Conservation (phyloP, 2,329 filamentous ascomycete species). For the Ophiostoma pallidulum region DNA sequence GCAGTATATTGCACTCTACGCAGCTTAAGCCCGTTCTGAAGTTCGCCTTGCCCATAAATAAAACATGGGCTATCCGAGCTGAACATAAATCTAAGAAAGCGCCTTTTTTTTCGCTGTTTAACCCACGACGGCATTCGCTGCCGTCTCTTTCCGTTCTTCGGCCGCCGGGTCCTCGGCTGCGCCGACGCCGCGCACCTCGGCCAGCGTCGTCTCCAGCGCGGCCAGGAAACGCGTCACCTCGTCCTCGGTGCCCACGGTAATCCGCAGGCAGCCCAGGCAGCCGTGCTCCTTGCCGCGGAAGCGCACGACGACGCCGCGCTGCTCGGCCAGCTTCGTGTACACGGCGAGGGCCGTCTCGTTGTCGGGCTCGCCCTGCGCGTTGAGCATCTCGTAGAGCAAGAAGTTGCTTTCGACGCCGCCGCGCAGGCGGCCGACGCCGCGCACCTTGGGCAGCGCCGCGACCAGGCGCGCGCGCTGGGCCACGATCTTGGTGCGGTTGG, state of each 20-base stretch:
- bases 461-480: slow-evolving; percentile 70
- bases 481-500: slow-evolving; percentile 60
- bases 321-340: slow-evolving; percentile 78
- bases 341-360: slow-evolving; percentile 69
- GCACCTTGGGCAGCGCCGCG: slow-evolving; percentile 60
- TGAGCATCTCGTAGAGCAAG: slow-evolving; percentile 77
- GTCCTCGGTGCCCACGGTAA: slow-evolving; percentile 82
- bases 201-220: slow-evolving; percentile 48
- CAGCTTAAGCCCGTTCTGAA: too few relatives aligned
- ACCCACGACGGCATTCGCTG: slow-evolving; percentile 28
- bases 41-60: too few relatives aligned
- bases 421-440: slow-evolving; percentile 69
- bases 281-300: slow-evolving; percentile 90
- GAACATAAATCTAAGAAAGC: too few relatives aligned
- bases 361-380: slow-evolving; percentile 61
- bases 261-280: slow-evolving; percentile 77
- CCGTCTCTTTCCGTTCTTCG: slow-evolving; percentile 29
- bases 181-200: slow-evolving; percentile 30
- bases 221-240: slow-evolving; percentile 73
- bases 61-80: too few relatives aligned
- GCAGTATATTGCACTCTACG: too few relatives aligned
- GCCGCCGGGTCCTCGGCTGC: slow-evolving; percentile 1
- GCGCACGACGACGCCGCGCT: slow-evolving; percentile 79
- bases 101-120: slow-evolving; percentile 17
- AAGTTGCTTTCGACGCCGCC: slow-evolving; percentile 84